Conservation (phyloP, 2,329 filamentous ascomycete genomes). For the Venturia nashicola region DNA sequence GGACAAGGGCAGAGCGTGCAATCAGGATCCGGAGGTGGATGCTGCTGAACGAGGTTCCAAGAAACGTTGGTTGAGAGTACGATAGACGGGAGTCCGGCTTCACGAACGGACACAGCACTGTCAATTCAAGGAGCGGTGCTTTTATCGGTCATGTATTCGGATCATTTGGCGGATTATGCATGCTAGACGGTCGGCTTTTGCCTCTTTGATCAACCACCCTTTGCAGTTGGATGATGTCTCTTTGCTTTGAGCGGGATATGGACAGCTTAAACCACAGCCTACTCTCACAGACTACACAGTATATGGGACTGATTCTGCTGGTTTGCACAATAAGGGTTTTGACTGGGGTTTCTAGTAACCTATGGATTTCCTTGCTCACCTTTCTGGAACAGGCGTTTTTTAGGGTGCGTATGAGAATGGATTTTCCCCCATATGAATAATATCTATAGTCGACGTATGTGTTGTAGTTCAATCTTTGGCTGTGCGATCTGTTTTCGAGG, state of each 20-base stretch:
- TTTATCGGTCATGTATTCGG: not conserved
- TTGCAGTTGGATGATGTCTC: not conserved
- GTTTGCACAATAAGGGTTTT: not conserved
- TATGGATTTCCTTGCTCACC: not conserved
- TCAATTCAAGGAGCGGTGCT: constrained; percentile 1
- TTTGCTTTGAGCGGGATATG: constrained; percentile 1
- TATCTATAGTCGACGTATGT: not conserved
- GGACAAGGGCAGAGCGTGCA: constrained; percentile 90
- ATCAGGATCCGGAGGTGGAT: constrained; percentile 70
- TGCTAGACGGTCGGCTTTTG: constrained; percentile 2
- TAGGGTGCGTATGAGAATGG: not conserved
- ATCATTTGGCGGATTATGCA: constrained; percentile 1
- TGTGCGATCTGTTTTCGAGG: not conserved
- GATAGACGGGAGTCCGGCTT: not conserved
- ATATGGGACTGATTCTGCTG: not conserved
- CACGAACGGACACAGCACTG: not conserved
- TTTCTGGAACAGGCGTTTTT: not conserved
- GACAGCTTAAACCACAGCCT: not conserved
- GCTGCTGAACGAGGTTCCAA: constrained; percentile 57
- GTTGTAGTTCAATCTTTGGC: not conserved
- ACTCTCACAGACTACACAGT: not conserved
- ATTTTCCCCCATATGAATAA: not conserved
- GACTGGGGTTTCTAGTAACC: not conserved
- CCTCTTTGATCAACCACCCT: not conserved
- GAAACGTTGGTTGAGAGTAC: not conserved